Base-by-base conservation (phyloP, 768 basidiomycete genomes). In the Naganishia onofrii region DNA sequence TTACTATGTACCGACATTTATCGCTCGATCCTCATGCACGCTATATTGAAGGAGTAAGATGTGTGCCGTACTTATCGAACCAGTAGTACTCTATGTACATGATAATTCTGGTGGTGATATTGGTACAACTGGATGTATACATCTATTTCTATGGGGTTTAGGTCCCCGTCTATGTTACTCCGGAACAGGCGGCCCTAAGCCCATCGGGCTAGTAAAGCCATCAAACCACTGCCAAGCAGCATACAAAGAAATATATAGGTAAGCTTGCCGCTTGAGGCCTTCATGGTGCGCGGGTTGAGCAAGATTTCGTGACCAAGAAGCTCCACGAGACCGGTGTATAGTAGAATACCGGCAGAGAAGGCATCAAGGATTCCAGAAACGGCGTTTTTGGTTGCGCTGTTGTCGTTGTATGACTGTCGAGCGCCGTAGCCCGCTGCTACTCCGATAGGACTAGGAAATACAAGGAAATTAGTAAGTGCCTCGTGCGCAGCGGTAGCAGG, bases 251-350 rank as follows among this genome's bases (percentile, higher is more conserved):
- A 72, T 8, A 91, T 88, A 72, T 90, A 95, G 0, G 84, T 80
- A n/a, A 95, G 81, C 75, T 87, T 87, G 31, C 80, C 75, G 66
- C 86, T 87, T 6, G 87, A 87, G 4, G 85, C 86, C n/a, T 86
- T 84, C 79, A 89, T 87, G 89, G 93, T 91, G 69, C 91, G 86
- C 70, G 88, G 87, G 83, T 87, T 93, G 82, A 95, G 93, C 48
- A 98, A 77, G 82, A 98, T 96, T 76, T 97, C 95, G 78, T 96
- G 94, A 0, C 92, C 95, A 54, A 98, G 85, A 0, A 96, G 85
- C 88, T 81, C 74, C 38, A 75, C 72, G 31, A 76, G 73, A 68
- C 71, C 80, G 51, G 79, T 79, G 73, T 79, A 81, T 28, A 95
- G 81, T 55, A 98, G 81, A 75, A 98, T 92, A 2, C 95, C 95